Evolutionary conservation across 495 filamentous ascomycete species (phyloP), one percentile per base, ranked within the genome.

Genomic region (Tuber calosporum): DNA sequence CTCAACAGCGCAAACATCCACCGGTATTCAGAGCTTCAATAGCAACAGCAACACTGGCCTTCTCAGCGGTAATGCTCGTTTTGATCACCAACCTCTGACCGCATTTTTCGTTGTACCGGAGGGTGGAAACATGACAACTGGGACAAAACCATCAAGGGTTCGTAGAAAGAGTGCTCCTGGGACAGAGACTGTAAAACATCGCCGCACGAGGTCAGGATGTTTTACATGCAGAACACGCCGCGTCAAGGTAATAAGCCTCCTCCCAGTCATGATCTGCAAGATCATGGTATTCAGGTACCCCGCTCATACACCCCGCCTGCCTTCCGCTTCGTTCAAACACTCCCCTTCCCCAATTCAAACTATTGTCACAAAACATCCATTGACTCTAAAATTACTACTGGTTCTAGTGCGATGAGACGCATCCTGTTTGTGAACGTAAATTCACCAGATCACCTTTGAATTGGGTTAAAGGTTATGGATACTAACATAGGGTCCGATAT

Each of bases 201-300:
- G 94, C 69, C 89, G 95, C 74, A 97, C 95, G 67, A 86, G 95
- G 75, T 97, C 92, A 73, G 95, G 95, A 43, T 99, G 95, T 84
- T 97, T 91, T 83, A 99, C 95, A 20, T 99, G 95, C 82, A 88
- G 95, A 79, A 88, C 89, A 73, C 87, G 95, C 67, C 87, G 95
- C 77, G 93, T 99, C 72, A 99, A 99, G 88, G 92, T 92, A 86
- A 74, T 70, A 62, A 71, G 40, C 53, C 70, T 69, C 62, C 74
- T 78, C 68, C 42, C 39, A 39, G 69, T 69, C 37, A 39, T 69
- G 40, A 62, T 69, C 58, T 41, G 48, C 36, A 69, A 73, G 67
- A 66, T 39, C 69, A 72, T 66, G 39, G 66, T 78, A 62, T 76
- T 77, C 73, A 67, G 26, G 66, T 26, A 19, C 42, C n/a, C 67